phyloP scores from a whole-genome alignment of 495 filamentous ascomycete genomes.

The Aspergillus biplanus region DNA sequence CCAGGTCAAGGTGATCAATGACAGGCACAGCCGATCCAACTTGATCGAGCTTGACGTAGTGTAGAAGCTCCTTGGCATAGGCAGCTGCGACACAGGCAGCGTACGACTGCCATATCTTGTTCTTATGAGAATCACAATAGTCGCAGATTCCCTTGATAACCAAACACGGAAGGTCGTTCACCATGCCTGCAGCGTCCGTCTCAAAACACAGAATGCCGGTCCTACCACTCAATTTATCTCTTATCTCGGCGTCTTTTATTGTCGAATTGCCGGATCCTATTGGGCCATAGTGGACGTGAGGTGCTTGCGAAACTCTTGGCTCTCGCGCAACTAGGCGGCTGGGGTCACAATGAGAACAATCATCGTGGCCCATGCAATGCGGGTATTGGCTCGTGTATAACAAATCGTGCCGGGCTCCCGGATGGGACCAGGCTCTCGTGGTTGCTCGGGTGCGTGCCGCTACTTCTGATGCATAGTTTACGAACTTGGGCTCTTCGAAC shows the following conservation, averaged over 20 bases:
- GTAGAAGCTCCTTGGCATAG: not conserved
- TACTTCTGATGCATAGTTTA: no score
- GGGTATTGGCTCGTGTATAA: no score
- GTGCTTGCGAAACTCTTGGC: not conserved
- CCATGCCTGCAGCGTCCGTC: constrained; percentile 15
- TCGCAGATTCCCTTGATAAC: not conserved
- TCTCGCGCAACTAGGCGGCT: not conserved
- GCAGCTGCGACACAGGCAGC: not conserved
- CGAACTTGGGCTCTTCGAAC: no score
- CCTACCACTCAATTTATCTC: constrained; percentile 5
- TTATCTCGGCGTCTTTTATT: constrained; percentile 24
- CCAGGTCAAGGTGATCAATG: not conserved
- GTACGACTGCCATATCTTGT: not conserved
- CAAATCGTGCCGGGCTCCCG: no score
- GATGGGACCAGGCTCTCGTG: no score
- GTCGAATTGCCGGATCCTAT: constrained; percentile 34
- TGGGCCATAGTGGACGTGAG: constrained; percentile 33
- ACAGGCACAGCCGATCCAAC: not conserved
- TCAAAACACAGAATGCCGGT: constrained; percentile 25
- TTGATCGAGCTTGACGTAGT: not conserved
- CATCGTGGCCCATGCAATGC: no score
- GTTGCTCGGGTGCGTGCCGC: no score
- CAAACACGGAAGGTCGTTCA: not conserved
- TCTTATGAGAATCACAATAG: not conserved
- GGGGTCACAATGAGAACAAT: not conserved